Evolutionary conservation across 1,284 basidiomycete genomes (phyloP).

Genomic region (Hymenochaete sp.): DNA sequence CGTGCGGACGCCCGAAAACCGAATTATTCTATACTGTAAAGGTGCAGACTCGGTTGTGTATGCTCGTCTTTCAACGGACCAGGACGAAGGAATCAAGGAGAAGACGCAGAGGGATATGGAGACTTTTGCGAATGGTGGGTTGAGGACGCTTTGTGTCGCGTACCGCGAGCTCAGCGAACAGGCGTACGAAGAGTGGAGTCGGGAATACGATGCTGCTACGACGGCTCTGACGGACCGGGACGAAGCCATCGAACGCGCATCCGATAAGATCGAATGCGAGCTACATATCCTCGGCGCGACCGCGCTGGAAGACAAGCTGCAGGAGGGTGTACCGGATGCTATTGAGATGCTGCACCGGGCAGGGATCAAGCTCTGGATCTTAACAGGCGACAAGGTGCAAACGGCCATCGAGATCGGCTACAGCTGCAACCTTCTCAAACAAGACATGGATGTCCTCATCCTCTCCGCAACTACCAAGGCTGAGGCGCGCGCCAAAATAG

Average conservation of each 20-base stretch:
- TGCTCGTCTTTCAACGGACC: constrained; percentile 67
- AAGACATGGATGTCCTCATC: constrained; percentile 94
- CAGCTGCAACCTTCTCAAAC: constrained; percentile 87
- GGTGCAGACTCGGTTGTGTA: constrained; percentile 97
- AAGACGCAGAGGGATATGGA: constrained; percentile 84
- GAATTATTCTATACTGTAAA: constrained; percentile 84
- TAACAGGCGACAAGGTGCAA: constrained; percentile 94
- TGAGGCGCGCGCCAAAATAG: constrained; percentile 78
- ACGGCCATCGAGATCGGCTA: constrained; percentile 97
- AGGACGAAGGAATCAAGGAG: constrained; percentile 68
- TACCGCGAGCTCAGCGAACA: constrained; percentile 75
- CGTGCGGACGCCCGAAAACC: constrained; percentile 75
- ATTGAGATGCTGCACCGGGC: constrained; percentile 89
- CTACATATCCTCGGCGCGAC: constrained; percentile 87
- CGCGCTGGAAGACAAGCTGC: constrained; percentile 93
- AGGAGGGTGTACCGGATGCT: constrained; percentile 93
- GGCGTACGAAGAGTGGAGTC: constrained; percentile 80
- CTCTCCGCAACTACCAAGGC: constrained; percentile 77
- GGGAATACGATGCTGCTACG: constrained; percentile 73
- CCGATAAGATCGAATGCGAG: constrained; percentile 76
- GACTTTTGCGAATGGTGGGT: constrained; percentile 84
- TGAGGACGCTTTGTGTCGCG: constrained; percentile 88
- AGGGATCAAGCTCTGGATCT: constrained; percentile 95
- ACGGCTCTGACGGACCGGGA: constrained; percentile 74
- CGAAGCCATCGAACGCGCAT: constrained; percentile 84